Evolutionary conservation across 768 basidiomycete species (phyloP).

Genomic region (Tylopilus rubrobrunneus): DNA sequence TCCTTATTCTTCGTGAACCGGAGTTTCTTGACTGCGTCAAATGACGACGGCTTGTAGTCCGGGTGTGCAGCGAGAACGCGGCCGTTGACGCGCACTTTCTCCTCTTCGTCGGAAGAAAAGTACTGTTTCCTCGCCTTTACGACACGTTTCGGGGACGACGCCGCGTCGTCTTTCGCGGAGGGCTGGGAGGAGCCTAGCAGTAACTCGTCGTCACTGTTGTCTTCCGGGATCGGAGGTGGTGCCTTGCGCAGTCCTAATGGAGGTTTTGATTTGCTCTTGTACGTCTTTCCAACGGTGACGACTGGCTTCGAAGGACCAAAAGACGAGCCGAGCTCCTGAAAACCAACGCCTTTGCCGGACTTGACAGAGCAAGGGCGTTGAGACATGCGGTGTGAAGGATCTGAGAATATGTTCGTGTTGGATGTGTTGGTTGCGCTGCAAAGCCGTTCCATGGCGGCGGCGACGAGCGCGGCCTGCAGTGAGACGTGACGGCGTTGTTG

Average conservation of each 20-base stretch:
- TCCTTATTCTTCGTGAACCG: conserved; percentile 37
- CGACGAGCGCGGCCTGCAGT: background rate
- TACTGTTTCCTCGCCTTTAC: conserved; percentile 3
- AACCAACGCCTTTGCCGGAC: conserved; percentile 24
- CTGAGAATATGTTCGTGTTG: conserved; percentile 6
- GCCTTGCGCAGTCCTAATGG: background rate
- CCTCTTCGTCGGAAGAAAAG: background rate
- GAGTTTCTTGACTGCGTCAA: conserved; percentile 1
- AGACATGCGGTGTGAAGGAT: conserved; percentile 20
- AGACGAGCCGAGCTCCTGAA: conserved; percentile 23
- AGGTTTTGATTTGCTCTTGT: conserved; percentile 11
- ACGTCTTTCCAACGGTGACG: background rate
- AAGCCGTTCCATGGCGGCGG: conserved; percentile 24
- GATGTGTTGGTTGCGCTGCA: background rate
- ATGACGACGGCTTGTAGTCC: conserved; percentile 17
- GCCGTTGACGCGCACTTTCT: conserved; percentile 16
- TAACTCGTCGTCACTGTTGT: conserved; percentile 30
- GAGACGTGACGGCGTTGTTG: conserved; percentile 25
- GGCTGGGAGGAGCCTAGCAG: conserved; percentile 25
- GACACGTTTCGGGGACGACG: conserved; percentile 9
- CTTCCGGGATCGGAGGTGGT: background rate
- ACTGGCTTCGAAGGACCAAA: conserved; percentile 8
- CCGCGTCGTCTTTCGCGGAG: conserved; percentile 12
- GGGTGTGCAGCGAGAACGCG: conserved; percentile 21
- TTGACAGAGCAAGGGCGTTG: conserved; percentile 24